Evolutionary conservation across 306 rosid species (phyloP), one percentile per base, ranked within the genome.

Genomic region (Notholithocarpus densiflorus): DNA sequence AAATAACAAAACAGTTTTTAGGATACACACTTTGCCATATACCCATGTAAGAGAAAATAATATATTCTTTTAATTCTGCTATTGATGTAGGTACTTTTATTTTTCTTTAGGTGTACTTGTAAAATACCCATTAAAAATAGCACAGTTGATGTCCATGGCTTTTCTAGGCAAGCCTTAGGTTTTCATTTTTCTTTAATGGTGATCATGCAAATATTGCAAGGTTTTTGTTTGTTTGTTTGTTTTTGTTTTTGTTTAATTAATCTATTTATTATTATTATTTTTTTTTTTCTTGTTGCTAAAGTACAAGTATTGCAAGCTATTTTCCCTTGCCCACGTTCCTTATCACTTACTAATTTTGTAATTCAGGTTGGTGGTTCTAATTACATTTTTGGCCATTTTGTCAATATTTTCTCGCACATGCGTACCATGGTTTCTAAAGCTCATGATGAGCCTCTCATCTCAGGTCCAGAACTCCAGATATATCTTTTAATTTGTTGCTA

Each of bases 371-470:
- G 89, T 91, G 87, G 64, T 86, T 62, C 85, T 95, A 83, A 24
- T 90, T 48, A 9, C 91, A 59, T 95, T 95, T 90, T 84, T 95
- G 88, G 88, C 82, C 71, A 48, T 85, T 81, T 88, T 95, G 86
- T 78, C 98, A 74, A 76, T 91, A 70, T 84, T 95, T 80, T 89
- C 94, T 72, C 94, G 93, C 9, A 93, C 96, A 29, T 93, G 94
- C 80, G 89, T 95, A 56, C 98, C 99, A 0, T 87, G 96, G 98
- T 90, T 93, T 82, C 98, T 95, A 64, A 93, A 89, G 80, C 97
- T 95, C 81, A 95, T 95, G 99, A 91, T 93, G 82, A 93, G 97
- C 92, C 82, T 93, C 74, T 95, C 98, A 79, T 91, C 96, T 79
- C 97, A 90, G 97, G 99, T 95, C 82, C 56, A 64, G 51, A 90